Conservation (phyloP, 306 rosid species). For the Fragaria ananassa region DNA sequence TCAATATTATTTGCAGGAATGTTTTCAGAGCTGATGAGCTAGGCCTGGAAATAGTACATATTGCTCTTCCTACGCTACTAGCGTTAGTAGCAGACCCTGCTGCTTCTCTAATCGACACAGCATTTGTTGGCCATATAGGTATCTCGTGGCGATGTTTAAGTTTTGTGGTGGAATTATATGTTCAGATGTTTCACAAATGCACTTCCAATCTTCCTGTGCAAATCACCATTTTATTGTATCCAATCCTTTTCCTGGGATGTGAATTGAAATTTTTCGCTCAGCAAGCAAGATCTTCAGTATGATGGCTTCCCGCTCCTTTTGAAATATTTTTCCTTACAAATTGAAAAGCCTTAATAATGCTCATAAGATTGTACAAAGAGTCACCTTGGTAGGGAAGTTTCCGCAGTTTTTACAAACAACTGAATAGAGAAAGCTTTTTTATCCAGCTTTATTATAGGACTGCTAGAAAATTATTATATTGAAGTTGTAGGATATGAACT, state of each 20-base stretch:
- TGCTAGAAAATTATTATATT: neutral
- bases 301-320: slow-evolving; percentile 1
- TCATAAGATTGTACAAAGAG: neutral
- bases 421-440: neutral
- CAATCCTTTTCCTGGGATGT: neutral
- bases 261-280: neutral
- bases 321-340: neutral
- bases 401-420: neutral
- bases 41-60: slow-evolving; percentile 49
- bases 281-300: neutral
- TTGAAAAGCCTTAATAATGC: neutral
- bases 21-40: slow-evolving; percentile 27
- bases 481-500: neutral
- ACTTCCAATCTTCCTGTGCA: neutral
- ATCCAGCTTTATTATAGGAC: neutral
- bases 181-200: neutral
- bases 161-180: neutral
- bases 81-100: slow-evolving; percentile 75
- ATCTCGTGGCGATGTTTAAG: neutral
- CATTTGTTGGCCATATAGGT: slow-evolving; percentile 78
- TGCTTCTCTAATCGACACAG: slow-evolving; percentile 73
- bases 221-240: neutral
- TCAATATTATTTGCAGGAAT: slow-evolving; percentile 20
- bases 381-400: neutral
- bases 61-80: slow-evolving; percentile 66